These are phyloP conservation scores for Gnaphalium uliginosum DNA, from an alignment of 129 eudicot species.

Conservation along the genomic window DNA sequence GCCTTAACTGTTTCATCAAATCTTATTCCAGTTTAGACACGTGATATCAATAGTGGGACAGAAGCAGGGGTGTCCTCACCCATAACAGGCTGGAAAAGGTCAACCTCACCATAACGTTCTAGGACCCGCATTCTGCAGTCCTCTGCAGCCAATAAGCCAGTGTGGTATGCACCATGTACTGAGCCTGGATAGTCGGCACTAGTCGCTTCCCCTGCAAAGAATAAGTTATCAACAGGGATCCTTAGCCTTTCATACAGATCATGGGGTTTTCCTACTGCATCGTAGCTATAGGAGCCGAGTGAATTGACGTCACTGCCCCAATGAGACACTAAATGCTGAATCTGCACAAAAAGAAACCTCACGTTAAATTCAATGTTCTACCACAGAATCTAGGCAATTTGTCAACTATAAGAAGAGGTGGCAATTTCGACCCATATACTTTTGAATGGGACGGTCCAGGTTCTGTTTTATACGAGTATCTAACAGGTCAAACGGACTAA, in stretches of 20 bases:
- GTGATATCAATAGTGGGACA: conserved; percentile 80
- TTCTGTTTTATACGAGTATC: too few relatives aligned
- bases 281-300: conserved; percentile 93
- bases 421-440: background rate
- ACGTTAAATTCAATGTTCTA: background rate
- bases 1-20: background rate
- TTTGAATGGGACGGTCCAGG: background rate
- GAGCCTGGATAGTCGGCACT: conserved; percentile 89
- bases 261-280: conserved; percentile 92
- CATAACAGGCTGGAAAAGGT: conserved; percentile 85
- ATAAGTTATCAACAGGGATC: conserved; percentile 90
- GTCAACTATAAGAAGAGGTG: background rate
- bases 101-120: conserved; percentile 90
- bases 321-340: conserved; percentile 85
- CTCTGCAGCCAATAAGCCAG: conserved; percentile 94
- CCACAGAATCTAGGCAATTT: background rate
- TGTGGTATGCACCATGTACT: conserved; percentile 95
- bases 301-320: conserved; percentile 91
- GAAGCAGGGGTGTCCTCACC: conserved; percentile 72
- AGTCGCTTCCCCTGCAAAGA: conserved; percentile 99
- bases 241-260: conserved; percentile 90
- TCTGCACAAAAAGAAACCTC: conserved; percentile 49
- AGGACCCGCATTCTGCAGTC: conserved; percentile 95
- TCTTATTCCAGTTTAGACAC: conserved; percentile 39
- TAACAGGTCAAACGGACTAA: background rate